Base-by-base conservation (phyloP, 768 basidiomycete genomes). In the Megacollybia marginata region DNA sequence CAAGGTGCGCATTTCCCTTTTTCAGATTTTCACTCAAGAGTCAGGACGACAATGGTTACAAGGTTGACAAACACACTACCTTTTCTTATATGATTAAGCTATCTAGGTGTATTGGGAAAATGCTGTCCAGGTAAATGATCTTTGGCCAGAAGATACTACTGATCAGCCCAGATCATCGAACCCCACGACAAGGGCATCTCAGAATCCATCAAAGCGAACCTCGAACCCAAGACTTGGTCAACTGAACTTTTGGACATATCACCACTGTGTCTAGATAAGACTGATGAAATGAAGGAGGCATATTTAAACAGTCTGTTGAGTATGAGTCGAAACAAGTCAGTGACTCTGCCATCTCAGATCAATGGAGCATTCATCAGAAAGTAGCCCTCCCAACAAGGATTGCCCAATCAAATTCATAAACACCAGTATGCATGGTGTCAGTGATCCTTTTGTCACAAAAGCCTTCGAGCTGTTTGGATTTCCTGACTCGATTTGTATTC, bases 401-500 rank as follows among this genome's bases (percentile, higher is more conserved):
- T 16, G 3, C 28, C 5, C n/a, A 16, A 44, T 44, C 15, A 44
- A 44, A 23, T 89, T 93, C 55, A 85, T 90, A 16, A 90, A 91
- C 59, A 94, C 92, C 0, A 86, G 91, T 0, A 84, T 94, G 86
- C 92, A 94, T 57, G 92, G 92, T 0, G 92, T 94, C 48, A 82
- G 89, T 55, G 76, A 92, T 61, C 64, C 70, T 5, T 85, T 85
- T 56, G 72, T 80, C 36, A 65, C 63, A 8, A 62, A 69, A 46
- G 84, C 80, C 0, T 85, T 93, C 52, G 65, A 70, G 35, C 52
- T 65, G 3, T 82, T 79, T 50, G 82, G 82, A 5, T 81, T 90
- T 52, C 57, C 71, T 15, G 72, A 76, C 1, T 83, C 76, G 60
- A 69, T 74, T 9, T 75, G 82, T 2, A 86, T 92, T 10, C 52